A percentile compares a stretch with the other conserved stretches of the same genome.
Evolutionary conservation across 345 rosid species (phyloP).

Genomic region (Citrus trifoliata): DNA sequence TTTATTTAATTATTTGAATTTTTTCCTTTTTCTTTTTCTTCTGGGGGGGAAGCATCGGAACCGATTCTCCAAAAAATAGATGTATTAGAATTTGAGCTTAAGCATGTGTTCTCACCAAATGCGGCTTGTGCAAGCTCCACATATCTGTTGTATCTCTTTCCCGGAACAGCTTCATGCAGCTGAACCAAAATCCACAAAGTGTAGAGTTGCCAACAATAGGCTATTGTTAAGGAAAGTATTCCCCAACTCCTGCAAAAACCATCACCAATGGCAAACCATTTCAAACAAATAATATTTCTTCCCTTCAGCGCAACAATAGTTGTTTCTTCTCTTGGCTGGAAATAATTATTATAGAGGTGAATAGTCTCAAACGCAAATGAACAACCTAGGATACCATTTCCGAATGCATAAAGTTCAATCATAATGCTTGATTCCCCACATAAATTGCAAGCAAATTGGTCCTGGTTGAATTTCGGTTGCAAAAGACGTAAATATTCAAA

Average conservation of each 20-base stretch:
- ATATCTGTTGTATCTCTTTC: slow-evolving; percentile 90
- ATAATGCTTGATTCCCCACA: not conserved
- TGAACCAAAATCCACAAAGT: slow-evolving; percentile 93
- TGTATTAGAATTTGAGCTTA: not conserved
- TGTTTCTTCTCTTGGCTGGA: not conserved
- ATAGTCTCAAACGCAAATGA: not conserved
- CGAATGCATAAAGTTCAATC: not conserved
- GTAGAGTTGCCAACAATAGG: slow-evolving; percentile 93
- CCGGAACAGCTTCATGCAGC: slow-evolving; percentile 95
- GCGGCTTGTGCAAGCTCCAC: slow-evolving; percentile 99
- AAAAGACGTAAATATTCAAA: not conserved
- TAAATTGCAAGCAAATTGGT: not conserved
- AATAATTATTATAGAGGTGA: not conserved
- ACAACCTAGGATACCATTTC: not conserved
- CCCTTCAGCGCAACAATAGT: not conserved
- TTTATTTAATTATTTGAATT: not conserved
- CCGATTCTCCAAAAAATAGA: not conserved
- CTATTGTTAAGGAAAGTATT: slow-evolving; percentile 74
- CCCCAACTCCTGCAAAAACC: slow-evolving; percentile 86
- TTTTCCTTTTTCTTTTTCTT: not conserved
- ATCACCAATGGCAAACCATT: not conserved
- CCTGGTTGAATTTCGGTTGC: not conserved
- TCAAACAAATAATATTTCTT: not conserved
- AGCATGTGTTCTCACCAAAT: slow-evolving; percentile 53
- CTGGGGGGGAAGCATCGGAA: not conserved